Evolutionary conservation across 306 rosid species (phyloP).

Genomic region (Cucumis sativus): Cucumber_9930_V3 NC_026660.2:832001-832500

Average conservation of each 20-base stretch:
- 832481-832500: neutral
- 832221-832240: slow-evolving; percentile 89
- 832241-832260: slow-evolving; percentile 95
- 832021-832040: neutral
- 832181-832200: slow-evolving; percentile 94
- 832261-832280: slow-evolving; percentile 75
- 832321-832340: neutral
- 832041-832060: slow-evolving; percentile 94
- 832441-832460: slow-evolving; percentile 6
- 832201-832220: slow-evolving; percentile 98
- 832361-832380: slow-evolving; percentile 54
- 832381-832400: slow-evolving; percentile 94
- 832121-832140: slow-evolving; percentile 83
- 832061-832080: slow-evolving; percentile 96
- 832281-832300: neutral
- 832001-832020: neutral
- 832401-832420: slow-evolving; percentile 80
- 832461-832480: neutral
- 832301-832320: neutral
- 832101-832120: slow-evolving; percentile 76
- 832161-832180: slow-evolving; percentile 76
- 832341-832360: neutral
- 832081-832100: slow-evolving; percentile 93
- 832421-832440: slow-evolving; percentile 52
- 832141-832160: slow-evolving; percentile 82